Percentiles rank a stretch among this genome's conserved stretches.
Evolutionary conservation across 495 filamentous ascomycete genomes (phyloP).

Genomic region (Halenospora varia): DNA sequence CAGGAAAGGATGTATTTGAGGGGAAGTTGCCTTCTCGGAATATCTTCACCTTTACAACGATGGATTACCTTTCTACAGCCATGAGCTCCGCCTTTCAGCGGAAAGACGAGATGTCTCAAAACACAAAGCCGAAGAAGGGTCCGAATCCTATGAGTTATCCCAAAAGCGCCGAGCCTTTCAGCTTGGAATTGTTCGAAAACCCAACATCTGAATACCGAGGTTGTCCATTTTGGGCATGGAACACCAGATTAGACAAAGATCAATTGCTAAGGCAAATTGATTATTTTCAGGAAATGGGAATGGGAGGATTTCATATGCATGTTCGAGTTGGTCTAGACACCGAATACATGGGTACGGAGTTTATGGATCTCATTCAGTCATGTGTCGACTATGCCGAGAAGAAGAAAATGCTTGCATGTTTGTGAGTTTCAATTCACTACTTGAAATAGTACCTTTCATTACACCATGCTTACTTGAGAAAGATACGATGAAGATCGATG

Average conservation of each 20-base stretch:
- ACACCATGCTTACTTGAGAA: too few relatives aligned
- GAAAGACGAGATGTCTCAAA: background rate
- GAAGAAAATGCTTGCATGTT: slow-evolving; percentile 25
- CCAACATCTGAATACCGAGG: slow-evolving; percentile 27
- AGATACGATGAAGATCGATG: slow-evolving; percentile 27
- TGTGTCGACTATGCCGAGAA: slow-evolving; percentile 26
- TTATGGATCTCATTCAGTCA: slow-evolving; percentile 20
- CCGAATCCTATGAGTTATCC: slow-evolving; percentile 24
- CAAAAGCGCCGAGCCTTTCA: slow-evolving; percentile 19
- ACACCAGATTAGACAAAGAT: slow-evolving; percentile 16
- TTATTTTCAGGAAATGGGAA: slow-evolving; percentile 22
- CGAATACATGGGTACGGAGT: slow-evolving; percentile 25
- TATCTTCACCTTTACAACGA: background rate
- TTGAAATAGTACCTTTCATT: background rate
- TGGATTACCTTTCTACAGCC: background rate
- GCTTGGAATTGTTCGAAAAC: slow-evolving; percentile 14
- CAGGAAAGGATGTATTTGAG: background rate
- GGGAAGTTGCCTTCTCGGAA: background rate
- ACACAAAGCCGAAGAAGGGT: background rate
- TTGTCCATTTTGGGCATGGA: slow-evolving; percentile 27
- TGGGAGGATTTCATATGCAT: slow-evolving; percentile 29
- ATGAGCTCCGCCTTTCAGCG: background rate
- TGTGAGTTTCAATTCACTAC: slow-evolving; percentile 9
- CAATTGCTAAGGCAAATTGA: slow-evolving; percentile 26
- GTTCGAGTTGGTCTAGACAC: slow-evolving; percentile 26